phyloP scores from a whole-genome alignment of 768 basidiomycete species.

The Agrocybe praecox region DNA sequence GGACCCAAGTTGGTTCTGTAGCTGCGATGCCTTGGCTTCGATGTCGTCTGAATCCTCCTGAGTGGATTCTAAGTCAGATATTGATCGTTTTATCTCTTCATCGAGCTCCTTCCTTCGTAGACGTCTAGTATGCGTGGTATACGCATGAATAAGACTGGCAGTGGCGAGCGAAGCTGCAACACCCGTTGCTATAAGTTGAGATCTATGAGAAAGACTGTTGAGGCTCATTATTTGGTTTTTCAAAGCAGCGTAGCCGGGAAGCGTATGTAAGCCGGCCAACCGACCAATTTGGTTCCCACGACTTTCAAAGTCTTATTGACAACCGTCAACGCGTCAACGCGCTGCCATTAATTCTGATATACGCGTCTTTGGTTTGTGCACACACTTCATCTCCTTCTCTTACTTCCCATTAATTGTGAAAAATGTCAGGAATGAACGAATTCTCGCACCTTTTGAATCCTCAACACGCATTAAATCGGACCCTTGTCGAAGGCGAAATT shows the following conservation, averaged over 20 bases:
- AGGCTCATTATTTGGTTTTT: conserved; percentile 25
- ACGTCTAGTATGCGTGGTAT: conserved; percentile 49
- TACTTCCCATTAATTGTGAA: too few relatives aligned
- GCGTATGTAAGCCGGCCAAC: conserved; percentile 1
- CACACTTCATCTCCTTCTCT: too few relatives aligned
- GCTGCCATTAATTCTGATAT: too few relatives aligned
- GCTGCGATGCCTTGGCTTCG: neutral
- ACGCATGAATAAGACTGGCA: conserved; percentile 58
- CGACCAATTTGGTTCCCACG: neutral
- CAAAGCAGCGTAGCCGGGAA: neutral
- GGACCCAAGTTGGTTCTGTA: conserved; percentile 8
- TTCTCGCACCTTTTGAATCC: too few relatives aligned
- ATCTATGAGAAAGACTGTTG: conserved; percentile 54
- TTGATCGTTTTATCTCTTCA: conserved; percentile 56
- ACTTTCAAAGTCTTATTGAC: neutral
- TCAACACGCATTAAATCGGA: neutral
- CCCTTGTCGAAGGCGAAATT: neutral
- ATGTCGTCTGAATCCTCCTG: conserved; percentile 1
- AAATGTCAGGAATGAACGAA: too few relatives aligned
- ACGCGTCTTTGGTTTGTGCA: too few relatives aligned
- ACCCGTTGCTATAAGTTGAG: conserved; percentile 70
- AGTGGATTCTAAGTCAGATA: conserved; percentile 24
- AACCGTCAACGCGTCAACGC: neutral
- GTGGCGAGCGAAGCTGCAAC: conserved; percentile 65
- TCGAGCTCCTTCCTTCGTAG: conserved; percentile 56